Conservation (phyloP, 2,329 filamentous ascomycete species). For the Stemphylium vesicarium region DNA sequence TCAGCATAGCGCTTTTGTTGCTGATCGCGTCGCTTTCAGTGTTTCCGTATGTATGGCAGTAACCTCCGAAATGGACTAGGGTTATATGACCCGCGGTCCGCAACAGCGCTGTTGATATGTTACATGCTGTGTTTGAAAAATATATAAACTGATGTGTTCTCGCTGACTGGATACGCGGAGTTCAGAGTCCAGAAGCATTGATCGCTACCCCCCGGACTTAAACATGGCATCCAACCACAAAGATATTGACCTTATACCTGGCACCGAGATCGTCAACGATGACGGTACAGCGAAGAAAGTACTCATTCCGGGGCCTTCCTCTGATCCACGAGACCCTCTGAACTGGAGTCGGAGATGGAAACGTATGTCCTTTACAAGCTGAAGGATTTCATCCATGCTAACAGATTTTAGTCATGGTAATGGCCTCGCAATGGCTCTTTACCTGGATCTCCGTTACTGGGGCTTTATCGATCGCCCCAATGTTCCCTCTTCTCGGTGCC, state of each 20-base stretch:
- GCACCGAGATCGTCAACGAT: conserved; percentile 38
- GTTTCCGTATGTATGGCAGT: too few species aligned
- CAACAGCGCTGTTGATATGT: too few species aligned
- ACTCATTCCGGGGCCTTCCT: conserved; percentile 40
- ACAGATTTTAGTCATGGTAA: conserved; percentile 37
- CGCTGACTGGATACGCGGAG: too few species aligned
- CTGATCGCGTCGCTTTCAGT: too few species aligned
- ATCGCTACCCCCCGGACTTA: not conserved
- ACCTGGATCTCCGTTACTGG: conserved; percentile 53
- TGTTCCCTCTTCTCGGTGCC: conserved; percentile 51
- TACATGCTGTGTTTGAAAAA: too few species aligned
- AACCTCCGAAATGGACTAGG: too few species aligned
- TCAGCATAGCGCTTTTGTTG: too few species aligned
- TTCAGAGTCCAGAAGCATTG: not conserved
- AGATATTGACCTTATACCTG: conserved; percentile 33
- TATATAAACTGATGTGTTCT: not conserved
- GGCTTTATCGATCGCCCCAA: conserved; percentile 52
- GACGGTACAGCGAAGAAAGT: conserved; percentile 31
- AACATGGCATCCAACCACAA: conserved; percentile 21
- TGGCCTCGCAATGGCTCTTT: conserved; percentile 50
- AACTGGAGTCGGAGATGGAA: conserved; percentile 49
- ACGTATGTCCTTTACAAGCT: conserved; percentile 19
- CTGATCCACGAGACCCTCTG: conserved; percentile 45
- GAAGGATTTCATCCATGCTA: not conserved
- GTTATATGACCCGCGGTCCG: too few species aligned